These are phyloP conservation scores for Bryum argenteum DNA, from an alignment of 225 moss, liverwort and hornwort genomes.

Conservation along the genomic window DNA sequence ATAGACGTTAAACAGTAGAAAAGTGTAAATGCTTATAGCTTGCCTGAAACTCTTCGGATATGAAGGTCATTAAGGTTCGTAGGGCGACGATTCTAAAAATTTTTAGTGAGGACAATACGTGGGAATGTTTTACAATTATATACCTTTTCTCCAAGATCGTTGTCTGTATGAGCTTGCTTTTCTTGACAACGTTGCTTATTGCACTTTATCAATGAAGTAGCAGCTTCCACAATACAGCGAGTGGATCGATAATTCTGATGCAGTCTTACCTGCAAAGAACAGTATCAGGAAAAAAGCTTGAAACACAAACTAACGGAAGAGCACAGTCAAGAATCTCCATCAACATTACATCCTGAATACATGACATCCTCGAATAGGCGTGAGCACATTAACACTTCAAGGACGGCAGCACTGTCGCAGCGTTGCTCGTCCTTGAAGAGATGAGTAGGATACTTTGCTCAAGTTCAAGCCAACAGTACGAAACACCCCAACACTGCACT, in stretches of 20 bases:
- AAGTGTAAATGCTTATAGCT: background rate
- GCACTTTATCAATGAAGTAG: conserved; percentile 75
- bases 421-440: no score
- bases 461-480: conserved; percentile 12
- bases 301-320: conserved; percentile 4
- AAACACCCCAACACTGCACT: conserved; percentile 3
- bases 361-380: background rate
- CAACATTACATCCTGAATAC: conserved; percentile 15
- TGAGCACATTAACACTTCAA: background rate
- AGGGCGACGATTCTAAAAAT: no score
- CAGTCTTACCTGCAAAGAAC: conserved; percentile 68
- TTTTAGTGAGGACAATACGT: background rate
- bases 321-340: background rate
- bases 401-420: no score
- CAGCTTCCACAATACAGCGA: conserved; percentile 90
- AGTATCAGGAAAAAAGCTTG: conserved; percentile 10
- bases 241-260: conserved; percentile 96
- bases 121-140: conserved; percentile 14
- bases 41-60: no score
- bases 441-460: background rate
- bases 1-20: conserved; percentile 4
- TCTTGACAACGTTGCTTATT: conserved; percentile 74
- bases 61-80: no score
- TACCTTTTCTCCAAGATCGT: conserved; percentile 84
- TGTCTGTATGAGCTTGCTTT: conserved; percentile 72